A percentile compares a stretch with the other conserved stretches of the same genome.
Conservation (phyloP, 2,329 filamentous ascomycete genomes). For the Colletotrichum falcatum region DNA sequence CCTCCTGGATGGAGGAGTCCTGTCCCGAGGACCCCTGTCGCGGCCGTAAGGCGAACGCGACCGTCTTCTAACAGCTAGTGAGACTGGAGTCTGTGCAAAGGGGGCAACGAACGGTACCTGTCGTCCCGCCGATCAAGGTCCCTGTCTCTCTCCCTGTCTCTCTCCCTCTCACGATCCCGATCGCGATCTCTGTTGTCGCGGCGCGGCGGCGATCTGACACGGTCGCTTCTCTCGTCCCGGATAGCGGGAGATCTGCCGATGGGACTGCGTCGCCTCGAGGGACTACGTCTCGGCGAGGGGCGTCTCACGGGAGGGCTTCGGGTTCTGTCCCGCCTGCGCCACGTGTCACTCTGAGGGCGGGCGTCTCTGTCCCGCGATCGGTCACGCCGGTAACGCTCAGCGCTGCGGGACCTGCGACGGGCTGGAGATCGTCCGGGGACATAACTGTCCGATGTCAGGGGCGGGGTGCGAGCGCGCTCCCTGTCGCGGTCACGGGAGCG, state of each 20-base stretch:
- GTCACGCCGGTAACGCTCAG: slow-evolving; percentile 56
- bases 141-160: slow-evolving; percentile 47
- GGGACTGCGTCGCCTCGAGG: slow-evolving; percentile 49
- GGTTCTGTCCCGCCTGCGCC: slow-evolving; percentile 41
- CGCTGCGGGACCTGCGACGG: slow-evolving; percentile 57
- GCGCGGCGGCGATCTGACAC: slow-evolving; percentile 44
- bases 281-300: slow-evolving; percentile 52
- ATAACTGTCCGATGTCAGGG: slow-evolving; percentile 59
- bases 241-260: slow-evolving; percentile 47
- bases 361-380: slow-evolving; percentile 50
- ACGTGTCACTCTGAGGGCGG: slow-evolving; percentile 38
- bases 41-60: slow-evolving; percentile 66
- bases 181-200: slow-evolving; percentile 43
- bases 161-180: slow-evolving; percentile 42
- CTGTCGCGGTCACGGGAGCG: slow-evolving; percentile 41
- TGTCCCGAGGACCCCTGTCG: slow-evolving; percentile 56
- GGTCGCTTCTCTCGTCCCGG: slow-evolving; percentile 53
- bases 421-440: slow-evolving; percentile 58
- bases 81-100: slow-evolving; percentile 30
- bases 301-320: slow-evolving; percentile 51
- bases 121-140: slow-evolving; percentile 57
- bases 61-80: slow-evolving; percentile 55
- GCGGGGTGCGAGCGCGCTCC: slow-evolving; percentile 48
- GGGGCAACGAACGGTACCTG: slow-evolving; percentile 48
- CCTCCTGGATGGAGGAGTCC: slow-evolving; percentile 53